phyloP scores from a whole-genome alignment of 2,329 filamentous ascomycete species.

The Penicillium fuscoglaucum region DNA sequence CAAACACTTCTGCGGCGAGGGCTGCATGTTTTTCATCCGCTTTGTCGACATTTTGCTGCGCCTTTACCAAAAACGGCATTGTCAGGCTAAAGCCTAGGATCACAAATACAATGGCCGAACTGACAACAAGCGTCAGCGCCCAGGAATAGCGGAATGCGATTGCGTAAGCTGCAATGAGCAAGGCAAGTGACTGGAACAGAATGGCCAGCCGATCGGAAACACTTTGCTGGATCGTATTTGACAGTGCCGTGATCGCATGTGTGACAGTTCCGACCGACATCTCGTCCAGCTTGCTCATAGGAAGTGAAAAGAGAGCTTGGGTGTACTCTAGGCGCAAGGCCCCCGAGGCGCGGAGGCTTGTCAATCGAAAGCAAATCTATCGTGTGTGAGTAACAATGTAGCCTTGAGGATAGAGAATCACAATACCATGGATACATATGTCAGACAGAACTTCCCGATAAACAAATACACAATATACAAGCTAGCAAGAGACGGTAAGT shows the following conservation, averaged over 20 bases:
- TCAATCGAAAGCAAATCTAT: conserved; percentile 47
- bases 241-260: conserved; percentile 53
- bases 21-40: conserved; percentile 40
- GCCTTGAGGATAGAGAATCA: not conserved
- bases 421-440: conserved; percentile 55
- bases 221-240: conserved; percentile 56
- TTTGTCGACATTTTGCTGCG: conserved; percentile 38
- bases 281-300: conserved; percentile 52
- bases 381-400: not conserved
- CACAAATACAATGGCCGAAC: conserved; percentile 49
- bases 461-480: conserved; percentile 62
- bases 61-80: conserved; percentile 36
- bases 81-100: conserved; percentile 34
- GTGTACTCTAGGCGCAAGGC: conserved; percentile 54
- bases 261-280: conserved; percentile 53
- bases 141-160: conserved; percentile 56
- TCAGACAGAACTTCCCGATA: conserved; percentile 55
- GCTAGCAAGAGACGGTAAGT: conserved; percentile 32
- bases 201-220: conserved; percentile 55
- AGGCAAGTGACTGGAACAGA: conserved; percentile 45
- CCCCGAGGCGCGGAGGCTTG: conserved; percentile 53
- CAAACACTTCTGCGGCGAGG: conserved; percentile 46
- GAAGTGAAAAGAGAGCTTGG: conserved; percentile 51
- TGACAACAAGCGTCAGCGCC: conserved; percentile 54
- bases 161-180: conserved; percentile 49